Evolutionary conservation across 2,329 filamentous ascomycete species (phyloP), one percentile per base, ranked within the genome.

Genomic region (Aspergillus melleus): DNA sequence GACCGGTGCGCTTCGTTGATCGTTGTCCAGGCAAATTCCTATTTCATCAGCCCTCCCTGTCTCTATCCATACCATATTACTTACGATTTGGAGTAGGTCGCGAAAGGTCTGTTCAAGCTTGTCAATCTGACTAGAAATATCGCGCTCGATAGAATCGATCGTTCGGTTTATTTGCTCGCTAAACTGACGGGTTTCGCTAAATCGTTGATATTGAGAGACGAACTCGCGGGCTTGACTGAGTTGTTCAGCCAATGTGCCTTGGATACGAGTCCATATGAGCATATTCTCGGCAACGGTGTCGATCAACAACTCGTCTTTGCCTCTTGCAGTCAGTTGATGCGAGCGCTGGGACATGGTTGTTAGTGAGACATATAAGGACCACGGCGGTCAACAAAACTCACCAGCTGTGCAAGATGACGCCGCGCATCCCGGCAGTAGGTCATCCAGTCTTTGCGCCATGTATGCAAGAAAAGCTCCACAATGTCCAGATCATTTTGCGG

Each of bases 1-100:
- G 62, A 64, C 16, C 62, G 57, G 55, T 64, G 62, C 9, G 62
- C 62, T 54, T 64, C 62, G 26, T 64, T 64, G 29, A 64, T 64
- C 14, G 62, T 56, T 2, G 61, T 60, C 62, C 62, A 64, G 9
- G 62, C 62, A 54, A 64, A 64, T 55, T 64, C 62, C 62, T 64
- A 36, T 14, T 8, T 4, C 12, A 22, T 57, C 29, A 46, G 19
- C 8, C 8, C 2, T 22, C 11, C 11, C 9, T 0, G 6, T 16
- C 6, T 6, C 2, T 29, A 14, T 12, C 2, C 2, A 19, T 0
- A 4, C 36, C 14, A 20, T 12, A n/a, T 22, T 4, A 47, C 62
- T 24, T 52, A 62, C 62, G 24, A 64, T 62, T 14, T 64, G 62
- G 9, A 64, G 57, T 5, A 64, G 24, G 30, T 64, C 62, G 10